Conservation (phyloP, 2,329 filamentous ascomycete genomes). For the Knoxdaviesia capensis region DNA sequence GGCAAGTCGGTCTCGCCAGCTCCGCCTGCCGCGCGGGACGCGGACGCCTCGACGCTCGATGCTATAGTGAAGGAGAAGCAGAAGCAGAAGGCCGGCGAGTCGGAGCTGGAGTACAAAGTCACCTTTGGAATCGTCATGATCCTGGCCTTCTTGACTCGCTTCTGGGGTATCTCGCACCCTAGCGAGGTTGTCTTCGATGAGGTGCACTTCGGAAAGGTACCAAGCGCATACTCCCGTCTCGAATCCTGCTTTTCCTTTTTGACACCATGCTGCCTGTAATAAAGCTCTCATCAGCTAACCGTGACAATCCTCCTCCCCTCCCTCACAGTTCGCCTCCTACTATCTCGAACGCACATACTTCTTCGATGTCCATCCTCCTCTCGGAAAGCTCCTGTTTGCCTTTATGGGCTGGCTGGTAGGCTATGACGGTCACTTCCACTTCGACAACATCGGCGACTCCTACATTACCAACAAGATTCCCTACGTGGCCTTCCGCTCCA, state of each 20-base stretch:
- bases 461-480: slow-evolving; percentile 95
- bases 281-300: neutral
- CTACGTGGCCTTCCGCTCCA: slow-evolving; percentile 84
- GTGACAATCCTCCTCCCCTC: slow-evolving; percentile 1
- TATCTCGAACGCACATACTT: slow-evolving; percentile 97
- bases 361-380: slow-evolving; percentile 97
- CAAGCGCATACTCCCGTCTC: slow-evolving; percentile 8
- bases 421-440: slow-evolving; percentile 92
- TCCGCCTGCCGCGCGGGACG: slow-evolving; percentile 15
- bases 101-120: slow-evolving; percentile 73
- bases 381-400: slow-evolving; percentile 94
- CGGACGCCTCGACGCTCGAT: slow-evolving; percentile 24
- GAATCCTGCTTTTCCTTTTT: neutral
- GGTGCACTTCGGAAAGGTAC: slow-evolving; percentile 97
- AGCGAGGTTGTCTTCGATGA: slow-evolving; percentile 97
- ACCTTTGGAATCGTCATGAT: slow-evolving; percentile 58
- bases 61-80: slow-evolving; percentile 21
- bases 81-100: slow-evolving; percentile 16
- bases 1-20: slow-evolving; percentile 20
- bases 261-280: too few relatives aligned
- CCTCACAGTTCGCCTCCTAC: slow-evolving; percentile 45
- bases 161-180: slow-evolving; percentile 90
- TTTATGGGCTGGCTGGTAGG: slow-evolving; percentile 95
- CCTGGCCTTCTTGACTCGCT: slow-evolving; percentile 76
- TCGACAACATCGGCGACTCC: slow-evolving; percentile 97